Conservation (phyloP, 2,329 filamentous ascomycete genomes). For the Huntiella moniliformis region DNA sequence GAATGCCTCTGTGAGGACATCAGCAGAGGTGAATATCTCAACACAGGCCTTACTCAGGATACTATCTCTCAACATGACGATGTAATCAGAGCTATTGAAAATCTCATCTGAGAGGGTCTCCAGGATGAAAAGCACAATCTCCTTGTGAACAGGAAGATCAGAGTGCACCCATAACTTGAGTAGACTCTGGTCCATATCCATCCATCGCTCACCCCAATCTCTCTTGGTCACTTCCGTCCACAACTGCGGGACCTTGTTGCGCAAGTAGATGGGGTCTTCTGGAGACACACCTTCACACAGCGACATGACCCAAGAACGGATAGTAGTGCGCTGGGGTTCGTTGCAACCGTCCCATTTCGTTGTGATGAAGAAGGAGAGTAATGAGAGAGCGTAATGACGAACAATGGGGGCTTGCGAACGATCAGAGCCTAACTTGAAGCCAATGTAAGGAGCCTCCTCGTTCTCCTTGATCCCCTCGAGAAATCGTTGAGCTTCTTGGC, state of each 20-base stretch:
- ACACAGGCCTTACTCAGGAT: slow-evolving; percentile 77
- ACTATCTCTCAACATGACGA: slow-evolving; percentile 65
- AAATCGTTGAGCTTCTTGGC: slow-evolving; percentile 65
- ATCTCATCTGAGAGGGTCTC: slow-evolving; percentile 89
- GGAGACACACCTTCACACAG: slow-evolving; percentile 54
- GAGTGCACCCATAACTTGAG: slow-evolving; percentile 63
- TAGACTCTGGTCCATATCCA: slow-evolving; percentile 77
- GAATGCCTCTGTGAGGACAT: slow-evolving; percentile 57
- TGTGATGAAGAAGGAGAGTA: slow-evolving; percentile 76
- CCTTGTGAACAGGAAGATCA: slow-evolving; percentile 48
- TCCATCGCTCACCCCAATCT: slow-evolving; percentile 83
- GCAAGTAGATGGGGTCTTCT: slow-evolving; percentile 61
- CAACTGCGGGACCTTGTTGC: slow-evolving; percentile 84
- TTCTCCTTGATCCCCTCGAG: slow-evolving; percentile 72
- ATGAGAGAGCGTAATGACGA: slow-evolving; percentile 80
- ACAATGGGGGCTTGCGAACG: slow-evolving; percentile 59
- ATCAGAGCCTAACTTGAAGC: slow-evolving; percentile 65
- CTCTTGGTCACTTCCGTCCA: slow-evolving; percentile 93
- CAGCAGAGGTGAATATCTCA: slow-evolving; percentile 74
- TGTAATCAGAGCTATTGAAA: slow-evolving; percentile 75
- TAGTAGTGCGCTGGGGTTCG: slow-evolving; percentile 42
- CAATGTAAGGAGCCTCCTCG: slow-evolving; percentile 63
- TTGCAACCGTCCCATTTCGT: slow-evolving; percentile 66
- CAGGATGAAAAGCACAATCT: slow-evolving; percentile 71
- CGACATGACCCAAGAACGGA: slow-evolving; percentile 61